Conservation (phyloP, 495 filamentous ascomycete species). For the Achaetomiella virescens region DNA sequence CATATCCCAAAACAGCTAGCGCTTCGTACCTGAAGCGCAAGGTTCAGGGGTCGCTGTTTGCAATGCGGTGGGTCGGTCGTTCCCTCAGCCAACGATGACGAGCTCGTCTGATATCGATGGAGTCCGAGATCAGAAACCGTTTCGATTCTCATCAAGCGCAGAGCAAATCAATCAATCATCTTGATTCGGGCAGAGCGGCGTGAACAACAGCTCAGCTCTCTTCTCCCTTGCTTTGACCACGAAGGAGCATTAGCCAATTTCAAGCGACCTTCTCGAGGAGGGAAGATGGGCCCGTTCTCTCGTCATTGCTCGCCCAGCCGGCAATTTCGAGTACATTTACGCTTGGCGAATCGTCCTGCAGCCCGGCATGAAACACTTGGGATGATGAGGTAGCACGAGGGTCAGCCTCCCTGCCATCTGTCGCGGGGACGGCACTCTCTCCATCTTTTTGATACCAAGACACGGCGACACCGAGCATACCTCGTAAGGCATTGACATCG, state of each 20-base stretch:
- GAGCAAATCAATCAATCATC: too few relatives aligned
- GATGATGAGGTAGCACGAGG: conserved; percentile 17
- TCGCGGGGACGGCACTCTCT: neutral
- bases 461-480: neutral
- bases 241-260: too few relatives aligned
- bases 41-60: conserved; percentile 20
- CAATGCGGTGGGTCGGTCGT: conserved; percentile 3
- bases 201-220: too few relatives aligned
- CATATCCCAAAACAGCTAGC: conserved; percentile 13
- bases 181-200: too few relatives aligned
- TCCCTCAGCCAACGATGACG: neutral
- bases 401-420: neutral
- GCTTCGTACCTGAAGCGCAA: conserved; percentile 16
- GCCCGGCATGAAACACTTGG: conserved; percentile 22
- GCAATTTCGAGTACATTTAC: too few relatives aligned
- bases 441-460: neutral
- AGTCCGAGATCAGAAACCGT: conserved; percentile 3
- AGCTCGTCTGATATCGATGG: neutral
- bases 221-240: too few relatives aligned
- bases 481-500: conserved; percentile 27
- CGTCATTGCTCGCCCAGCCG: too few relatives aligned
- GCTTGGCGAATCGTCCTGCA: too few relatives aligned
- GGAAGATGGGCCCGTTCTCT: too few relatives aligned
- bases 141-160: neutral
- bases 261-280: too few relatives aligned